These are phyloP conservation scores for Areca catechu DNA, from an alignment of 176 grass and related monocot species.

Conservation along the genomic window DNA sequence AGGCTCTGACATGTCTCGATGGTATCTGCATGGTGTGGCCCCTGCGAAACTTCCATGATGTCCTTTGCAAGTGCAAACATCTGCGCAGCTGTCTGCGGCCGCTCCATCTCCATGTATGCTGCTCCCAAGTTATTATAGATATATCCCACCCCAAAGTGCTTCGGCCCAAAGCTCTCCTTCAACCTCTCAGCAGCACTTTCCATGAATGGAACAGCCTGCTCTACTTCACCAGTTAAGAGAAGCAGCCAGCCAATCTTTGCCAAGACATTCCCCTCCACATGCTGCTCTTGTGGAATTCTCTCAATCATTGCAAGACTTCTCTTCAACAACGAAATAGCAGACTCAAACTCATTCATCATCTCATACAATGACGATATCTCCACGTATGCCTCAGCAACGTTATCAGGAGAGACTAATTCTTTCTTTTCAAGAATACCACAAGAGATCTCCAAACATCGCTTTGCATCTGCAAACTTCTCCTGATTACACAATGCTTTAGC, in stretches of 20 bases:
- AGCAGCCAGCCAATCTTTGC: slow-evolving; percentile 74
- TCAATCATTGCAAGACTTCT: slow-evolving; percentile 71
- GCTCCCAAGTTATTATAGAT: slow-evolving; percentile 84
- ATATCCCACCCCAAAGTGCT: slow-evolving; percentile 79
- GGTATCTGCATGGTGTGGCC: slow-evolving; percentile 73
- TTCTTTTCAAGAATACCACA: slow-evolving; percentile 59
- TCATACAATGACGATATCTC: slow-evolving; percentile 65
- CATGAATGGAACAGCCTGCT: slow-evolving; percentile 43
- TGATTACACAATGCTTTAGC: slow-evolving; percentile 65
- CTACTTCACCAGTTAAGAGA: slow-evolving; percentile 73
- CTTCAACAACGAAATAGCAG: slow-evolving; percentile 68
- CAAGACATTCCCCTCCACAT: slow-evolving; percentile 70
- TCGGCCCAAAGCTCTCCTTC: slow-evolving; percentile 78
- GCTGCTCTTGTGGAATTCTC: slow-evolving; percentile 76
- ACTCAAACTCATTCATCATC: slow-evolving; percentile 61
- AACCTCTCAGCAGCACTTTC: slow-evolving; percentile 80
- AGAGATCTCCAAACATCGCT: slow-evolving; percentile 63
- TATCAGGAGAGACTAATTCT: slow-evolving; percentile 36
- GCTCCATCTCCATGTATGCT: slow-evolving; percentile 84
- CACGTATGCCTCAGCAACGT: slow-evolving; percentile 51
- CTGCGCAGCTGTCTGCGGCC: slow-evolving; percentile 66
- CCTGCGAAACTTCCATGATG: slow-evolving; percentile 69
- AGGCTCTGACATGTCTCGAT: slow-evolving; percentile 85
- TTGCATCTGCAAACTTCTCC: slow-evolving; percentile 56
- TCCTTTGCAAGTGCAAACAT: slow-evolving; percentile 85